Conservation (phyloP, 2,329 filamentous ascomycete species). For the Clonostachys byssicola region DNA sequence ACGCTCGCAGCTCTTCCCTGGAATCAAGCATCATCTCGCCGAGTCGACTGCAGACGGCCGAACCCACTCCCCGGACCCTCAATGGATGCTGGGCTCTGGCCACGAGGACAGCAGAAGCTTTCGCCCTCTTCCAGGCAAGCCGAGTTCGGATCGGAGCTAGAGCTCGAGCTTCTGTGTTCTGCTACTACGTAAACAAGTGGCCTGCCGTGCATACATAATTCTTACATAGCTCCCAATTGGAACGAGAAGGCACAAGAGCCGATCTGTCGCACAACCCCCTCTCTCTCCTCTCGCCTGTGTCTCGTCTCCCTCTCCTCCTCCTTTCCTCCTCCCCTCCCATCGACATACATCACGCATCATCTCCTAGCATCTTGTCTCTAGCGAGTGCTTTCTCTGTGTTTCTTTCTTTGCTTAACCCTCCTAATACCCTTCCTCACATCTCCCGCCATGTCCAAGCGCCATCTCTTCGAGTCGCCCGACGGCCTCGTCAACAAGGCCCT, state of each 20-base stretch:
- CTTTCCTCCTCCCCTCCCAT: not conserved
- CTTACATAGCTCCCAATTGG: too few relatives aligned
- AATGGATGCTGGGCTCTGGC: too few relatives aligned
- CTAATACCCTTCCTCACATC: slow-evolving; percentile 1
- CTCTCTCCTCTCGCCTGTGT: not conserved
- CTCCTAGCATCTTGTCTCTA: not conserved
- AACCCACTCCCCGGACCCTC: too few relatives aligned
- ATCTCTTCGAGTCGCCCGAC: slow-evolving; percentile 47
- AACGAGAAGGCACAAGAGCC: too few relatives aligned
- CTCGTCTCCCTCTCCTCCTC: not conserved
- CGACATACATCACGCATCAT: not conserved
- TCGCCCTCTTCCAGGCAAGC: too few relatives aligned
- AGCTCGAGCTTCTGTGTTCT: not conserved
- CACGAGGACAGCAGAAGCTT: too few relatives aligned
- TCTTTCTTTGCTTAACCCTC: slow-evolving; percentile 1
- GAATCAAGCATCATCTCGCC: not conserved
- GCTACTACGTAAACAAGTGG: not conserved
- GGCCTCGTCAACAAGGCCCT: slow-evolving; percentile 49
- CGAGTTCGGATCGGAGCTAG: not conserved
- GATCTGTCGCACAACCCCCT: too few relatives aligned
- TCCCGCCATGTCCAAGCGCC: slow-evolving; percentile 42
- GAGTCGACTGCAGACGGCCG: too few relatives aligned
- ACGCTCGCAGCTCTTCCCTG: not conserved
- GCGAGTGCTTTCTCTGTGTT: slow-evolving; percentile 1
- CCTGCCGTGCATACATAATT: too few relatives aligned